These are phyloP conservation scores for Paraphaeosphaeria sporulosa DNA, from an alignment of 2,329 filamentous ascomycete species.

Conservation along the genomic window DNA sequence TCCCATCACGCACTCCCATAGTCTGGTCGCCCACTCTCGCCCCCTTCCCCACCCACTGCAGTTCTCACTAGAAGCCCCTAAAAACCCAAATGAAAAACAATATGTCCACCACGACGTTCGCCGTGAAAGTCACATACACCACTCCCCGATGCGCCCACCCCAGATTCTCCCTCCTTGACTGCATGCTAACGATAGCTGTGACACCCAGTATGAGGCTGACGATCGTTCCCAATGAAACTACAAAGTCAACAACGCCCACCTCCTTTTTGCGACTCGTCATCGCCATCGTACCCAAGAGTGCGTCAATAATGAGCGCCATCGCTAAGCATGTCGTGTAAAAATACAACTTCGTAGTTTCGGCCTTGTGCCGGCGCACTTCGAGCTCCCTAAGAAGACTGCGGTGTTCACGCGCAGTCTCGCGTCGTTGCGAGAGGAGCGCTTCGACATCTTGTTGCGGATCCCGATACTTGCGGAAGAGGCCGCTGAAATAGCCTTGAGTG, in stretches of 20 bases:
- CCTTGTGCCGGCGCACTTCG: slow-evolving; percentile 39
- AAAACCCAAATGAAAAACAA: slow-evolving; percentile 42
- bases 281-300: slow-evolving; percentile 71
- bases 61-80: neutral
- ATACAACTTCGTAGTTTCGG: slow-evolving; percentile 45
- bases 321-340: slow-evolving; percentile 61
- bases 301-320: slow-evolving; percentile 68
- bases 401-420: slow-evolving; percentile 47
- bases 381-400: slow-evolving; percentile 54
- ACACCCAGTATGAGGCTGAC: slow-evolving; percentile 61
- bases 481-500: slow-evolving; percentile 40
- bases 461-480: slow-evolving; percentile 36
- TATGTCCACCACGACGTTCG: slow-evolving; percentile 38
- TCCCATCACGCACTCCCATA: neutral
- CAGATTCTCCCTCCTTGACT: slow-evolving; percentile 36
- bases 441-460: slow-evolving; percentile 52
- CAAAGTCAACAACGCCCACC: slow-evolving; percentile 75
- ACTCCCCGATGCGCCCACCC: slow-evolving; percentile 42
- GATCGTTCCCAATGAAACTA: slow-evolving; percentile 73
- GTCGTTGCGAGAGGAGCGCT: slow-evolving; percentile 31
- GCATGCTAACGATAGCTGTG: slow-evolving; percentile 43
- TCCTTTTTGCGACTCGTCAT: slow-evolving; percentile 72
- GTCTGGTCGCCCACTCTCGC: neutral
- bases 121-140: slow-evolving; percentile 35
- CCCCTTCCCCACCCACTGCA: neutral